Evolutionary conservation across 2,329 filamentous ascomycete species (phyloP), one percentile per base, ranked within the genome.

Genomic region (Ascochyta fabae): DNA sequence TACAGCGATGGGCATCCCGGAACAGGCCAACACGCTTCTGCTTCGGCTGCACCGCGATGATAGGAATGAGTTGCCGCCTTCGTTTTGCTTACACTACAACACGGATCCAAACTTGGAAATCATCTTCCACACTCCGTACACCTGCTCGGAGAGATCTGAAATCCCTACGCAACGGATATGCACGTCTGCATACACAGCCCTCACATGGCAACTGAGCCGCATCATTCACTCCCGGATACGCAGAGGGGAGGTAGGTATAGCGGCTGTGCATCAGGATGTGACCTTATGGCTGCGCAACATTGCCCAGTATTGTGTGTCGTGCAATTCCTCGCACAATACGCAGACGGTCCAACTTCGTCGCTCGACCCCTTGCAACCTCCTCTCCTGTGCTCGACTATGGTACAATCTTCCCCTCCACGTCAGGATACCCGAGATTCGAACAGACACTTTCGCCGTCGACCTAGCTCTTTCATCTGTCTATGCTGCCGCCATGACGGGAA

Each of bases 51-150:
- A 45, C n/a, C 24, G 68, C 5, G 58, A 62, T 19, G 42, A 47
- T 40, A 41, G 31, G 2, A 48, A 47, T 8, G 40, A 44, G 0
- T 42, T 57, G 12, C 53, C 62, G 1, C 53, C 64, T 7, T 50
- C 56, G 1, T 75, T 74, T 35, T 75, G 71, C 34, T 19, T 68
- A 9, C 71, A 74, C 48, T 66, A 71, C 31, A 60, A 68, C 44
- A 66, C 53, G 15, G 68, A 72, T 9, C 29, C 31, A 13, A 23
- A 60, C 9, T 24, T 65, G 8, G 50, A 63, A 6, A 50, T 47
- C 23, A 23, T 40, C 4, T 49, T 62, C 16, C 69, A 73, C 40
- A 50, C 54, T 10, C 64, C 62, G 2, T 72, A 64, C 54, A 45
- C 53, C 8, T 66, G 60, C 26, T 56, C 61, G 1, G 4, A 47